phyloP scores from a whole-genome alignment of 306 rosid species.

The Prunus fruticosa region DNA sequence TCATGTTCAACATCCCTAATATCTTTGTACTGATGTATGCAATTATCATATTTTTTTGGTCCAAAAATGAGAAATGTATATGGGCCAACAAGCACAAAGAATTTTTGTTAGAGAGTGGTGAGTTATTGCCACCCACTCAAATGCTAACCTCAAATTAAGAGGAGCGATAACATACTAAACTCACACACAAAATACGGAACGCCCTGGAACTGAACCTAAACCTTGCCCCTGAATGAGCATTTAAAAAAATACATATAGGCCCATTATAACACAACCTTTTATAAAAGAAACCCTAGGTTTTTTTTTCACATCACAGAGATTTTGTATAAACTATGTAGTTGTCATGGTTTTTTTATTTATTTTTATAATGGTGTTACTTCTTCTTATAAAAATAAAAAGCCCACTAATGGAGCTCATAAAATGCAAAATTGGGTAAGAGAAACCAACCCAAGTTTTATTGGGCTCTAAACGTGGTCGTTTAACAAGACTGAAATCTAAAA shows the following conservation, averaged over 20 bases:
- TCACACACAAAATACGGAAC: no score
- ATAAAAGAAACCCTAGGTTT: no score
- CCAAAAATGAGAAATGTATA: not conserved
- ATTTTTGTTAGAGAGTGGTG: not conserved
- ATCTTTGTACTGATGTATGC: not conserved
- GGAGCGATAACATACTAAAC: no score
- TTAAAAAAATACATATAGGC: no score
- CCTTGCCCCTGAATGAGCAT: fast-evolving
- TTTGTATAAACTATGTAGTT: no score
- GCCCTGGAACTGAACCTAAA: fast-evolving
- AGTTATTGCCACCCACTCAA: not conserved
- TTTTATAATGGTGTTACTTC: no score
- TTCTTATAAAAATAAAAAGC: no score
- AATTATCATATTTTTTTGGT: not conserved
- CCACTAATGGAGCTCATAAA: not conserved
- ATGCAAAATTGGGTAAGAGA: not conserved
- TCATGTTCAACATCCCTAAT: not conserved
- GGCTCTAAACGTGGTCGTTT: not conserved
- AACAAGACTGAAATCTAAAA: not conserved
- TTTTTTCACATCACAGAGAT: no score
- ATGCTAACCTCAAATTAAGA: not conserved
- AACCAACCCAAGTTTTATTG: not conserved
- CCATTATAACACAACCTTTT: no score
- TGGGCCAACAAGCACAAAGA: not conserved
- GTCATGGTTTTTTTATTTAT: no score